These are phyloP conservation scores for Bruguiera parviflora DNA, from an alignment of 345 rosid genomes.

Conservation along the genomic window DNA sequence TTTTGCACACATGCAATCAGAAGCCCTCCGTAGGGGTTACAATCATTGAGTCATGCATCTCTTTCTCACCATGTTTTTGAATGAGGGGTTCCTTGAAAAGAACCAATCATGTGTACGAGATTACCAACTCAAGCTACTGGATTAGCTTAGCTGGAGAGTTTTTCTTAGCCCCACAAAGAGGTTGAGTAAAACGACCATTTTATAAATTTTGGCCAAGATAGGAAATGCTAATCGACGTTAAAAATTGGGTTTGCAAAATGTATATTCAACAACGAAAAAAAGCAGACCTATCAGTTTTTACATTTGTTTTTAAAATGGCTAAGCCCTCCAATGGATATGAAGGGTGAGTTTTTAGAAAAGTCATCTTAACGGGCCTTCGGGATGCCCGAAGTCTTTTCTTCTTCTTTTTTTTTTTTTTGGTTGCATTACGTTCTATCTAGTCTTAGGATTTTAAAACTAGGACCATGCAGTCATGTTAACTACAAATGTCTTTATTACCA, in stretches of 20 bases:
- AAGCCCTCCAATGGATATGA: conserved; percentile 34
- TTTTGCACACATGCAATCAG: conserved; percentile 38
- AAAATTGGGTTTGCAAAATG: conserved; percentile 52
- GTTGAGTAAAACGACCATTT: conserved; percentile 31
- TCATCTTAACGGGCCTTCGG: conserved; percentile 17
- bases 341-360: conserved; percentile 42
- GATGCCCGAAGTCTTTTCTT: conserved; percentile 20
- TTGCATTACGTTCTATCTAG: conserved; percentile 47
- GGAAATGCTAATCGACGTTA: conserved; percentile 57
- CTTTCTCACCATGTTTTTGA: conserved; percentile 20
- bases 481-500: conserved; percentile 18
- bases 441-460: conserved; percentile 63
- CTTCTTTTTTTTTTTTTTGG: too few relatives aligned
- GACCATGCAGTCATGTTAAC: conserved; percentile 42
- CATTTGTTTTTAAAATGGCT: conserved; percentile 33
- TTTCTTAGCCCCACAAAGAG: conserved; percentile 21
- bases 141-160: conserved; percentile 37
- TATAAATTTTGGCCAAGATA: conserved; percentile 49
- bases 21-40: conserved; percentile 56
- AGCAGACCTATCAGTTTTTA: conserved; percentile 35
- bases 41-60: conserved; percentile 27
- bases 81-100: conserved; percentile 46
- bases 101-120: conserved; percentile 30
- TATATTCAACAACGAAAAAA: conserved; percentile 37
- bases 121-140: conserved; percentile 39